A percentile compares a stretch with the other conserved stretches of the same genome.
phyloP scores from a whole-genome alignment of 495 filamentous ascomycete species.

The Neurospora africana region DNA sequence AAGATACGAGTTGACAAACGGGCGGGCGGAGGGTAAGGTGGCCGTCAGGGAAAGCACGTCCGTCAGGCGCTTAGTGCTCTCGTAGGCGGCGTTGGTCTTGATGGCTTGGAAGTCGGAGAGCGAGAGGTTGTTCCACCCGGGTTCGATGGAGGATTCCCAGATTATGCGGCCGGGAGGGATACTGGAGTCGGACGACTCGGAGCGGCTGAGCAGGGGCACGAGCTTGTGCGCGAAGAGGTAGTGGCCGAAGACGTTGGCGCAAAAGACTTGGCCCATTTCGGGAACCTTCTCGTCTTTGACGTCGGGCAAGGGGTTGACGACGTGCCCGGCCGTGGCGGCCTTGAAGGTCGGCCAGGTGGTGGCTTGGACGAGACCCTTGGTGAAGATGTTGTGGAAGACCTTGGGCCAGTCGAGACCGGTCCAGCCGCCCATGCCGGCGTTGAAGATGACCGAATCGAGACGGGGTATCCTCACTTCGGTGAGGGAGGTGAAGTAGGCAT shows the following conservation, averaged over 20 bases:
- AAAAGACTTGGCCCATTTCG: slow-evolving; percentile 67
- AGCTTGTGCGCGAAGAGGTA: slow-evolving; percentile 81
- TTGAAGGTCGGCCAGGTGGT: slow-evolving; percentile 78
- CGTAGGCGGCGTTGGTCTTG: slow-evolving; percentile 54
- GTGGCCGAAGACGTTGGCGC: slow-evolving; percentile 88
- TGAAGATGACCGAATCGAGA: slow-evolving; percentile 72
- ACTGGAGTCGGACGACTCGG: slow-evolving; percentile 18
- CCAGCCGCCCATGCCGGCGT: slow-evolving; percentile 86
- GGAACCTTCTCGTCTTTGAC: not conserved
- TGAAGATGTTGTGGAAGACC: slow-evolving; percentile 47
- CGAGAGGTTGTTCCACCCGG: slow-evolving; percentile 42
- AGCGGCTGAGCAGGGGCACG: slow-evolving; percentile 54
- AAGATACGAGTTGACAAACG: slow-evolving; percentile 39
- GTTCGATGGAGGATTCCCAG: slow-evolving; percentile 77
- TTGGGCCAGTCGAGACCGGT: slow-evolving; percentile 61
- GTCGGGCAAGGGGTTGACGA: slow-evolving; percentile 30
- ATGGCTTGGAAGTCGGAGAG: slow-evolving; percentile 69
- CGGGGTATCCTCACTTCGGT: slow-evolving; percentile 46
- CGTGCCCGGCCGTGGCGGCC: slow-evolving; percentile 46
- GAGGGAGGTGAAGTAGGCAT: slow-evolving; percentile 27
- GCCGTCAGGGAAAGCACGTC: slow-evolving; percentile 74
- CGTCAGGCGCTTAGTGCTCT: slow-evolving; percentile 73
- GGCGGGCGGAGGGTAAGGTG: slow-evolving; percentile 49
- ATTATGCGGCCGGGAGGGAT: slow-evolving; percentile 51
- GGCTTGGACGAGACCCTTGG: slow-evolving; percentile 52